Conservation (phyloP, 257 asterid genomes). For the Solanum habrochaites region DNA sequence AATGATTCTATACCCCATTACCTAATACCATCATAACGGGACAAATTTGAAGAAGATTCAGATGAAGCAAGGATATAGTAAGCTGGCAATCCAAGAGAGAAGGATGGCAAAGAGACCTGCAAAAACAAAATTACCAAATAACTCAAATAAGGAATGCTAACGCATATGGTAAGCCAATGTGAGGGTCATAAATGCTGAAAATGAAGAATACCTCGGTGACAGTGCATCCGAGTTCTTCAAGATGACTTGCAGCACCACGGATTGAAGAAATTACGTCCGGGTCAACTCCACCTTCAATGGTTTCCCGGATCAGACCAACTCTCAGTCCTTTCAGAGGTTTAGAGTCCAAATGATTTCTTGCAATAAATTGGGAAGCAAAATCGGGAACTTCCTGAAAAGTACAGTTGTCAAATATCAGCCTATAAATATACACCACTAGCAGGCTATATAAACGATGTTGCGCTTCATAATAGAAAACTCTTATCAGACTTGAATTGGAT, state of each 20-base stretch:
- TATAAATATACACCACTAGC: background rate
- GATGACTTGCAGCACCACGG: conserved; percentile 64
- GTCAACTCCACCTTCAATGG: conserved; percentile 85
- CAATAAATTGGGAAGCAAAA: conserved; percentile 48
- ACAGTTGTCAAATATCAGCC: background rate
- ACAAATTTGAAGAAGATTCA: conserved; percentile 92
- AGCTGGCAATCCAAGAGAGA: conserved; percentile 94
- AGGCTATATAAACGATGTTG: background rate
- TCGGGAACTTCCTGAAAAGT: conserved; percentile 72
- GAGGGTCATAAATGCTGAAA: background rate
- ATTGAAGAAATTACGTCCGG: conserved; percentile 57
- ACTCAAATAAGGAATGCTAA: background rate
- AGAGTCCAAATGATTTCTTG: conserved; percentile 44
- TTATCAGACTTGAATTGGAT: background rate
- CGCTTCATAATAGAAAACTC: background rate
- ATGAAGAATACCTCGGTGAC: conserved; percentile 52
- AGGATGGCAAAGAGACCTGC: conserved; percentile 88
- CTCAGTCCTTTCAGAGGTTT: conserved; percentile 79
- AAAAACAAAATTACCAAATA: conserved; percentile 4
- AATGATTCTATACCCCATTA: conserved; percentile 4
- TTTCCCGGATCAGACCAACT: conserved; percentile 87
- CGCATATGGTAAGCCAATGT: background rate
- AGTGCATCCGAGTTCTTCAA: conserved; percentile 77
- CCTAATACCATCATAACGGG: conserved; percentile 98
- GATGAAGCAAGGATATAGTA: conserved; percentile 91